Evolutionary conservation across 192 early-diverging fungal genomes (phyloP).

Genomic region (Chytriomyces sp.): DNA sequence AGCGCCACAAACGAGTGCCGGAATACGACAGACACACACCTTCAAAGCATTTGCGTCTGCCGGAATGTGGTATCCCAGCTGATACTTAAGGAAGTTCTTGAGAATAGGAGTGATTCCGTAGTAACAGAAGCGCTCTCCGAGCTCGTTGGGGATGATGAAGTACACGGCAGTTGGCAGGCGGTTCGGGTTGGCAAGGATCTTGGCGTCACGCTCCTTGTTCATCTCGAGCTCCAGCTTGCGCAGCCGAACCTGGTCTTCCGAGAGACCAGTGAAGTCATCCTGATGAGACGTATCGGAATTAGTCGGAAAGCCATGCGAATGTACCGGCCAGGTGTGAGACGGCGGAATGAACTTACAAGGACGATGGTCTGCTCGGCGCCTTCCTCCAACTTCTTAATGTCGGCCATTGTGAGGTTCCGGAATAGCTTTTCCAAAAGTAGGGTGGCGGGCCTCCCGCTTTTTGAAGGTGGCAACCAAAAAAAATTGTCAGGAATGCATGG

Average conservation of each 20-base stretch:
- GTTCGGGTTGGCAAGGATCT: slow-evolving; percentile 55
- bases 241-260: slow-evolving; percentile 14
- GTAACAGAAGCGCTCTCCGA: slow-evolving; percentile 61
- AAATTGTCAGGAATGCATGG: too few relatives aligned
- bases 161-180: slow-evolving; percentile 53
- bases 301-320: too few relatives aligned
- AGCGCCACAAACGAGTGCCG: slow-evolving; percentile 58
- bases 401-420: too few relatives aligned
- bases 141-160: slow-evolving; percentile 59
- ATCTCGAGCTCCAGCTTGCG: slow-evolving; percentile 49
- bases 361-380: too few relatives aligned
- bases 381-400: too few relatives aligned
- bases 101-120: slow-evolving; percentile 64
- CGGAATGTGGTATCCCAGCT: slow-evolving; percentile 38
- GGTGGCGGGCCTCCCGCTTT: too few relatives aligned
- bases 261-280: background rate
- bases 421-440: too few relatives aligned
- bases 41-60: slow-evolving; percentile 36
- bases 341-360: too few relatives aligned
- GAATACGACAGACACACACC: slow-evolving; percentile 54
- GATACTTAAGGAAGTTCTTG: slow-evolving; percentile 42
- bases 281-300: too few relatives aligned
- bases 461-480: too few relatives aligned
- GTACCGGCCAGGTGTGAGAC: too few relatives aligned
- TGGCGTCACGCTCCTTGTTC: slow-evolving; percentile 53